These are phyloP conservation scores for Laburnicola sp. DNA, from an alignment of 2,329 filamentous ascomycete species.

Conservation along the genomic window DNA sequence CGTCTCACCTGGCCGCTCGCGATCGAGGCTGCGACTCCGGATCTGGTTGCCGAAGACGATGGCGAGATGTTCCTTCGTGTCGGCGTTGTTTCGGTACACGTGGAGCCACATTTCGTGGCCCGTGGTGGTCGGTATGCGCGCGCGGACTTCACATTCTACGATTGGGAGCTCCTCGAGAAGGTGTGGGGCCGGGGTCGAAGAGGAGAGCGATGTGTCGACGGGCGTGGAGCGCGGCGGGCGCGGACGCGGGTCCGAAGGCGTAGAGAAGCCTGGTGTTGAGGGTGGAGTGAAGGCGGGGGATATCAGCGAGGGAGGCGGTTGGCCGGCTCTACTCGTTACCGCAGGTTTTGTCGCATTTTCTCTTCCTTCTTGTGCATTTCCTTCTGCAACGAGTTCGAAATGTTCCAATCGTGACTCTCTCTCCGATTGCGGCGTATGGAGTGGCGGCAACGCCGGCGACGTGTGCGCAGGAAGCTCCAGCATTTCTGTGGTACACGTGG, in stretches of 20 bases:
- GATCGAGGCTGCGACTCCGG: constrained; percentile 70
- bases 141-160: constrained; percentile 92
- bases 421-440: constrained; percentile 58
- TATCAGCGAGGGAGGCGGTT: constrained; percentile 49
- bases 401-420: constrained; percentile 44
- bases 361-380: constrained; percentile 21
- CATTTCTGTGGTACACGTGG: constrained; percentile 45
- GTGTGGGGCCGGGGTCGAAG: constrained; percentile 62
- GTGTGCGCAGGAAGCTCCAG: constrained; percentile 59
- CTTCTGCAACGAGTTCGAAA: constrained; percentile 37
- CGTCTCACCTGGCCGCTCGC: constrained; percentile 73
- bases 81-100: constrained; percentile 87
- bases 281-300: constrained; percentile 52
- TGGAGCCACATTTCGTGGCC: constrained; percentile 98
- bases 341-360: constrained; percentile 16
- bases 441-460: constrained; percentile 55
- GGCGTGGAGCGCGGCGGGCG: constrained; percentile 47
- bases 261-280: constrained; percentile 39
- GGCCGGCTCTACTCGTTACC: constrained; percentile 12
- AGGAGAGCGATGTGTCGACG: constrained; percentile 44
- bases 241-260: constrained; percentile 39
- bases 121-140: constrained; percentile 87
- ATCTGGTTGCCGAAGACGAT: constrained; percentile 94
- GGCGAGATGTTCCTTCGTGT: constrained; percentile 94
- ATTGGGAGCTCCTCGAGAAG: constrained; percentile 75